phyloP scores from a whole-genome alignment of 2,329 filamentous ascomycete genomes.

The Cercospora sp. region DNA sequence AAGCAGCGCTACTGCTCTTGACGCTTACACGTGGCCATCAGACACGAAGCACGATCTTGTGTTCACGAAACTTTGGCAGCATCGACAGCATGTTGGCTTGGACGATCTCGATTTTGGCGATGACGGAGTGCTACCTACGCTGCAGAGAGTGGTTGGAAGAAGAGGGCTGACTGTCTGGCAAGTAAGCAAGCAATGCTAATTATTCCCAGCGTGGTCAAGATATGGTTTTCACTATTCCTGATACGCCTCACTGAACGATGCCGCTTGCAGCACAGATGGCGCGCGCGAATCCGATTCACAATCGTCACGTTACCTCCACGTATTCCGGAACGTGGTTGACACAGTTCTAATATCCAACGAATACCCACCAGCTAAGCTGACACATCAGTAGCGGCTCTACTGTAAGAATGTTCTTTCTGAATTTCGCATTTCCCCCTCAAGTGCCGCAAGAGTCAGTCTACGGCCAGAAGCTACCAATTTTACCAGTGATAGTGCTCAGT shows the following conservation, averaged over 20 bases:
- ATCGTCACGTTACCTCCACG: neutral
- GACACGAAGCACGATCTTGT: slow-evolving; percentile 32
- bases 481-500: neutral
- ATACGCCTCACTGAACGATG: too few species aligned
- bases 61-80: slow-evolving; percentile 70
- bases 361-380: too few species aligned
- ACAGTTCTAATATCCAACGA: neutral
- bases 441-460: neutral
- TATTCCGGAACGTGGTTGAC: neutral
- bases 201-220: neutral
- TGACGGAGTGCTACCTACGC: slow-evolving; percentile 71
- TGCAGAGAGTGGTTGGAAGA: slow-evolving; percentile 59
- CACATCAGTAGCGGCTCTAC: too few species aligned
- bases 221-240: too few species aligned
- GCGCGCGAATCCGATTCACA: neutral
- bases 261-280: too few species aligned
- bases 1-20: slow-evolving; percentile 68
- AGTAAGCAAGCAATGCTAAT: slow-evolving; percentile 42
- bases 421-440: neutral
- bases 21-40: slow-evolving; percentile 48
- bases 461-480: neutral
- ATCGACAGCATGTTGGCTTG: slow-evolving; percentile 68
- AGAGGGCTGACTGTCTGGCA: slow-evolving; percentile 50
- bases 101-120: slow-evolving; percentile 79
- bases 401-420: too few species aligned